Conservation (phyloP, 805 yeast genomes). For the Candida railenensis region DNA sequence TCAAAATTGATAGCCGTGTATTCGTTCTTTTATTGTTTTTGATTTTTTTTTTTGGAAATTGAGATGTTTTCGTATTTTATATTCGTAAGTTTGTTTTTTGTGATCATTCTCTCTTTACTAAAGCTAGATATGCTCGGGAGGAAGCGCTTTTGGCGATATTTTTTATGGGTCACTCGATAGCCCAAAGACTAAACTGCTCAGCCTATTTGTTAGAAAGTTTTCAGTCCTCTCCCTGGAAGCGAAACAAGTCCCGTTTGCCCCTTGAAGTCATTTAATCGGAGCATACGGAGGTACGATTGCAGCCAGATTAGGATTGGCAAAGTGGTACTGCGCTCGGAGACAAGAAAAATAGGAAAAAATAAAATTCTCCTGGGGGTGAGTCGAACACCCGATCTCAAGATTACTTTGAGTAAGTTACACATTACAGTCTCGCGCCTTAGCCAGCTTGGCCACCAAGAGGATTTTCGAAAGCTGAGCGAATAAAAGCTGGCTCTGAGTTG, state of each 20-base stretch:
- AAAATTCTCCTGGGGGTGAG: conserved; percentile 42
- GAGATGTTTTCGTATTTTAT: background rate
- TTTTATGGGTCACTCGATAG: background rate
- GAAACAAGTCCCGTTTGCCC: background rate
- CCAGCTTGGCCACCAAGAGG: conserved; percentile 45
- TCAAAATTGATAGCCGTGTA: background rate
- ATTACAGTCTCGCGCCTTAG: conserved; percentile 46
- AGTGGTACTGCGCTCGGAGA: background rate
- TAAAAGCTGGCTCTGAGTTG: too few species aligned
- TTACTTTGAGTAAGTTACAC: conserved; percentile 23
- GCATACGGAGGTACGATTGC: background rate
- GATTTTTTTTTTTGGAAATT: background rate
- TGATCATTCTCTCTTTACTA: background rate
- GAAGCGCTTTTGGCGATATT: background rate
- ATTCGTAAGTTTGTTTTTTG: background rate
- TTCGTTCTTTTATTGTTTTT: background rate
- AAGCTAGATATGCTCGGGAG: background rate
- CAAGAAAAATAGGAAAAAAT: conserved; percentile 9
- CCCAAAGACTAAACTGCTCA: background rate
- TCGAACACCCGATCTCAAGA: conserved; percentile 47
- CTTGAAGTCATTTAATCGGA: background rate
- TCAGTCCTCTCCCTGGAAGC: too few species aligned
- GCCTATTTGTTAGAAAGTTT: too few species aligned
- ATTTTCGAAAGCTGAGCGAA: conserved; percentile 8
- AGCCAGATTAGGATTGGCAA: background rate